Percentiles rank a stretch among this genome's conserved stretches.
phyloP scores from a whole-genome alignment of 805 yeast species.

The Myxozyma kluyveri region DNA sequence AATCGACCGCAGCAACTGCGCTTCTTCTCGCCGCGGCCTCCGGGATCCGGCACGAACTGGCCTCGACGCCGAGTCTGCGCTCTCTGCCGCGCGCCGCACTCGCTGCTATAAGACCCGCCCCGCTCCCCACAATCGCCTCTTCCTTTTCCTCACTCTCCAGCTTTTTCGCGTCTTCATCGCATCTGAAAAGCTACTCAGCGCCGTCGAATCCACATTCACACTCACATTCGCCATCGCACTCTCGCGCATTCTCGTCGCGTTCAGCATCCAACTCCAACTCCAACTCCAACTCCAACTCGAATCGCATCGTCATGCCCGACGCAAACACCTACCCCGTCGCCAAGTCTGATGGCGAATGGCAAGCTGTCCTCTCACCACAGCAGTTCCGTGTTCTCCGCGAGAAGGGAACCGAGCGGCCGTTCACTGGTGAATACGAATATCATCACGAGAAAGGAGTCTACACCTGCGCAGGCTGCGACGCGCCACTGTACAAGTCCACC shows the following conservation, averaged over 20 bases:
- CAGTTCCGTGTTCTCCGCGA: constrained; percentile 78
- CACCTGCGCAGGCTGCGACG: constrained; percentile 79
- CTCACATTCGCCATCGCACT: neutral
- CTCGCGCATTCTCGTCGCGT: neutral
- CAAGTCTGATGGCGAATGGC: constrained; percentile 60
- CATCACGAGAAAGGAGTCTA: constrained; percentile 59
- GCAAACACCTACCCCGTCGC: constrained; percentile 10
- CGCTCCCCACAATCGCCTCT: neutral
- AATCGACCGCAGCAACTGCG: too few species aligned
- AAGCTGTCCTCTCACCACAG: constrained; percentile 66
- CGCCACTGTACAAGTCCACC: constrained; percentile 72
- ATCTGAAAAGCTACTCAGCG: too few species aligned
- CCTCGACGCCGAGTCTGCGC: too few species aligned
- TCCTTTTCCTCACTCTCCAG: neutral
- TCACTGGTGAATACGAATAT: constrained; percentile 55
- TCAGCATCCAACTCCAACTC: too few species aligned
- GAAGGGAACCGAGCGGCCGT: constrained; percentile 69
- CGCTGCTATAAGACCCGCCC: neutral
- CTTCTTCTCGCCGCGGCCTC: too few species aligned
- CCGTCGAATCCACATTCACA: too few species aligned
- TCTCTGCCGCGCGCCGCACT: too few species aligned
- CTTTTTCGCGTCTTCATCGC: neutral
- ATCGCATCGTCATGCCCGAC: constrained; percentile 5
- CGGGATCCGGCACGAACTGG: too few species aligned
- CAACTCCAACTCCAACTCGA: neutral